Evolutionary conservation across 1,284 basidiomycete genomes (phyloP).

Genomic region (Ganoderma multipileum): DNA sequence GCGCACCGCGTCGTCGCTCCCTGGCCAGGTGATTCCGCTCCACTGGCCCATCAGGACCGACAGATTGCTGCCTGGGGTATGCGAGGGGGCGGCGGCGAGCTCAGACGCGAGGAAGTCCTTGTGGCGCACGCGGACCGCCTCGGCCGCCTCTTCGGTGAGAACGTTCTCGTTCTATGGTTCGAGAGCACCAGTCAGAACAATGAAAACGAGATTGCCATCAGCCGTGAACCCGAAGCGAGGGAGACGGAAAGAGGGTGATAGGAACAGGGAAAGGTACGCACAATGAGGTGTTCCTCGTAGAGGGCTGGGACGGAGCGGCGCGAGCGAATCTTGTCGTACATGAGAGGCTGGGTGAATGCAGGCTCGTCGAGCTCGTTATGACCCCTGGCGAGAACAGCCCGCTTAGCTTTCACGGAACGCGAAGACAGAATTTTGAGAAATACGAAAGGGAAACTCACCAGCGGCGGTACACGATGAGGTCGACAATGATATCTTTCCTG

Average conservation of each 20-base stretch:
- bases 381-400: conserved; percentile 50
- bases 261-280: conserved; percentile 44
- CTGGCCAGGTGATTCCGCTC: conserved; percentile 78
- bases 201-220: background rate
- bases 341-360: conserved; percentile 86
- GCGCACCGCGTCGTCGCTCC: conserved; percentile 54
- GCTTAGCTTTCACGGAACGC: too few relatives aligned
- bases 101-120: conserved; percentile 67
- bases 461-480: conserved; percentile 87
- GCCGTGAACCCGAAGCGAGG: too few relatives aligned
- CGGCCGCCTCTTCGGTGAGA: conserved; percentile 57
- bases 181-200: background rate
- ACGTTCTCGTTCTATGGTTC: conserved; percentile 57
- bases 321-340: conserved; percentile 86
- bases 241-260: background rate
- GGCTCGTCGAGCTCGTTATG: conserved; percentile 95
- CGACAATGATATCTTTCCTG: conserved; percentile 87
- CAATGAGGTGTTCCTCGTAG: conserved; percentile 82
- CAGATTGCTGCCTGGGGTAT: conserved; percentile 47
- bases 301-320: conserved; percentile 80
- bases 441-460: conserved; percentile 53
- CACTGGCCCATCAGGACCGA: conserved; percentile 71
- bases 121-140: conserved; percentile 60
- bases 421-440: background rate
- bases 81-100: conserved; percentile 57